Percentiles rank a stretch among this genome's conserved stretches.
Evolutionary conservation across 1,284 basidiomycete genomes (phyloP).

Genomic region (Malassezia furfur): DNA sequence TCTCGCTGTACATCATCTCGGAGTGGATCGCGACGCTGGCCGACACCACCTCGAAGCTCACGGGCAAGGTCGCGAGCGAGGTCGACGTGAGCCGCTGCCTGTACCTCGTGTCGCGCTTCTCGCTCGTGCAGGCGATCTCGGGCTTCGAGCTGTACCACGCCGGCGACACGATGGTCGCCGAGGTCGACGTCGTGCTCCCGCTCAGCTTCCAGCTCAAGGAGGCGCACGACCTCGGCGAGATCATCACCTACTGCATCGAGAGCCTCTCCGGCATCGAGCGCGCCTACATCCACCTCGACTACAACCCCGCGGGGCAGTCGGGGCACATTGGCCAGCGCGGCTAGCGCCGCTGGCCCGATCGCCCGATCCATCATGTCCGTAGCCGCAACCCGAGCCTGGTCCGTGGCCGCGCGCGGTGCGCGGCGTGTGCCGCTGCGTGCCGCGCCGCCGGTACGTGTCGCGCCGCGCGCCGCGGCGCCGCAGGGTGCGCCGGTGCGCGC

Average conservation of each 20-base stretch:
- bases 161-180: constrained; percentile 43
- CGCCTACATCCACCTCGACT: constrained; percentile 40
- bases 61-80: constrained; percentile 30
- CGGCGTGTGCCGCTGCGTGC: not conserved
- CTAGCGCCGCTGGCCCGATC: constrained; percentile 3
- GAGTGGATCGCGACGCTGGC: constrained; percentile 41
- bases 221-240: constrained; percentile 44
- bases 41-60: constrained; percentile 39
- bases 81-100: constrained; percentile 35
- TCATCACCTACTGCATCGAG: constrained; percentile 43
- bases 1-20: constrained; percentile 41
- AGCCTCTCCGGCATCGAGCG: constrained; percentile 32
- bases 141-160: constrained; percentile 45
- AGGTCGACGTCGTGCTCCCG: constrained; percentile 41
- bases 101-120: constrained; percentile 42
- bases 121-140: constrained; percentile 35
- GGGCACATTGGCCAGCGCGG: constrained; percentile 37
- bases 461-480: too few relatives aligned
- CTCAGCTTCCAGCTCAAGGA: constrained; percentile 39
- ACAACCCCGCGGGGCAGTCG: constrained; percentile 37
- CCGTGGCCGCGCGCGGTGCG: not conserved
- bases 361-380: not conserved
- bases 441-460: not conserved
- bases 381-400: not conserved
- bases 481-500: too few relatives aligned